A percentile compares a stretch with the other conserved stretches of the same genome.
phyloP scores from a whole-genome alignment of 2,329 filamentous ascomycete species.

The Ophiostoma novo-ulmi region DNA sequence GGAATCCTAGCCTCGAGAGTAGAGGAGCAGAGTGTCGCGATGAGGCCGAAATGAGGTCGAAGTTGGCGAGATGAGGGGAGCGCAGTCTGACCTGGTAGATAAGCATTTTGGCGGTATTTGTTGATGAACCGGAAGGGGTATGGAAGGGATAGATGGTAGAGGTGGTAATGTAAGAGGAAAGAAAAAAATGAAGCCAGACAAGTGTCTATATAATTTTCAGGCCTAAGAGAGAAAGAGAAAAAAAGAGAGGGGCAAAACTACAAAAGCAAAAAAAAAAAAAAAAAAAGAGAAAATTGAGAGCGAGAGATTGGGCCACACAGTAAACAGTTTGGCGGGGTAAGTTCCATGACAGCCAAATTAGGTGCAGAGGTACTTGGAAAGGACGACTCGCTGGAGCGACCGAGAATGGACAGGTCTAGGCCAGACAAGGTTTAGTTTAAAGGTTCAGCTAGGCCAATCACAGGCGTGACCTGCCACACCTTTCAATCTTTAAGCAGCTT shows the following conservation, averaged over 20 bases:
- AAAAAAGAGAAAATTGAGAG: slow-evolving; percentile 24
- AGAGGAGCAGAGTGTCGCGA: not conserved
- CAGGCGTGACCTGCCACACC: not conserved
- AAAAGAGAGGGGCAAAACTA: slow-evolving; percentile 25
- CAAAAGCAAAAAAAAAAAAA: slow-evolving; percentile 20
- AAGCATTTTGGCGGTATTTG: slow-evolving; percentile 58
- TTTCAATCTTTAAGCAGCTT: not conserved
- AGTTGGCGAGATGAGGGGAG: not conserved
- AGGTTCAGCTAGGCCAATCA: not conserved
- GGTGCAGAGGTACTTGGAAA: slow-evolving; percentile 4
- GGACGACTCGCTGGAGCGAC: not conserved
- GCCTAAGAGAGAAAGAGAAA: slow-evolving; percentile 14
- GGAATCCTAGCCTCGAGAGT: not conserved
- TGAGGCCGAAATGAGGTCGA: not conserved
- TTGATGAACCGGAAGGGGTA: slow-evolving; percentile 18
- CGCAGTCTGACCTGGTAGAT: slow-evolving; percentile 60
- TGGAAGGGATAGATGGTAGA: slow-evolving; percentile 7
- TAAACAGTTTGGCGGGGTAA: slow-evolving; percentile 22
- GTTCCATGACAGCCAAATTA: not conserved
- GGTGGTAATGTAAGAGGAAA: slow-evolving; percentile 24
- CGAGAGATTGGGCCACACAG: not conserved
- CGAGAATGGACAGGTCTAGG: not conserved
- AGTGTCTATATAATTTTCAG: slow-evolving; percentile 18
- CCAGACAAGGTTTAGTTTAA: not conserved
- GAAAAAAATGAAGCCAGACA: slow-evolving; percentile 17